phyloP scores from a whole-genome alignment of 352 stramenopile genomes.

The Vaucheria bursata region DNA sequence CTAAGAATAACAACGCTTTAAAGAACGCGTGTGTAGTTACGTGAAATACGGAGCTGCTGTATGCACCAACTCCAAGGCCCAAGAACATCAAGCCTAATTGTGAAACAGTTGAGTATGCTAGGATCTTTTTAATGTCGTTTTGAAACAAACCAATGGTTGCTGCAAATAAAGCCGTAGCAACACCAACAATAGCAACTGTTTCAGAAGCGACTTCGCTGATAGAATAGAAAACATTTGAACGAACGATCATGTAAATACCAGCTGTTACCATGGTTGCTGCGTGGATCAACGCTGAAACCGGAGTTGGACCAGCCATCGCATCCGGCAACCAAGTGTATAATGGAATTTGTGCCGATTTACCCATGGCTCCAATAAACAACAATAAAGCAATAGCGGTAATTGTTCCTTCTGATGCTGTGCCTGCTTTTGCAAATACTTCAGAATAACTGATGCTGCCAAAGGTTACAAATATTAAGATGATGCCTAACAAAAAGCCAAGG shows the following conservation, averaged over 20 bases:
- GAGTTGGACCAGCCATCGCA: constrained; percentile 1
- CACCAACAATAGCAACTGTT: too few species aligned
- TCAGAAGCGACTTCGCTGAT: too few species aligned
- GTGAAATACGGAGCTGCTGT: constrained; percentile 52
- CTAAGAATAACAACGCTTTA: constrained; percentile 55
- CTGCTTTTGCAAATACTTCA: background rate
- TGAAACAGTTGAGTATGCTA: constrained; percentile 50
- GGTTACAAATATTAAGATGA: background rate
- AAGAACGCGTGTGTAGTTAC: constrained; percentile 56
- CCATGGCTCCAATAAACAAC: constrained; percentile 2
- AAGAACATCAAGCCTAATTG: constrained; percentile 52
- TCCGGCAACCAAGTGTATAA: constrained; percentile 11
- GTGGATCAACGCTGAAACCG: constrained; percentile 3
- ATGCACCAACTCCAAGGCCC: constrained; percentile 48
- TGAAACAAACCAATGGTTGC: too few species aligned
- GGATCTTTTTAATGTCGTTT: too few species aligned
- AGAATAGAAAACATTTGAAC: too few species aligned
- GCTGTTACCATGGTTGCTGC: constrained; percentile 23
- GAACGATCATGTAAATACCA: too few species aligned
- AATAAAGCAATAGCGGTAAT: background rate
- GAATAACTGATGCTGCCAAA: background rate
- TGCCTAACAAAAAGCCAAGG: background rate
- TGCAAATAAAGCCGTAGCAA: too few species aligned
- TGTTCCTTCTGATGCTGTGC: too few species aligned
- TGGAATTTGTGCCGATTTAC: constrained; percentile 1